A percentile compares a stretch with the other conserved stretches of the same genome.
These are phyloP conservation scores for Butyriboletus appendiculatus DNA, from an alignment of 1,284 basidiomycete species.

Conservation along the genomic window DNA sequence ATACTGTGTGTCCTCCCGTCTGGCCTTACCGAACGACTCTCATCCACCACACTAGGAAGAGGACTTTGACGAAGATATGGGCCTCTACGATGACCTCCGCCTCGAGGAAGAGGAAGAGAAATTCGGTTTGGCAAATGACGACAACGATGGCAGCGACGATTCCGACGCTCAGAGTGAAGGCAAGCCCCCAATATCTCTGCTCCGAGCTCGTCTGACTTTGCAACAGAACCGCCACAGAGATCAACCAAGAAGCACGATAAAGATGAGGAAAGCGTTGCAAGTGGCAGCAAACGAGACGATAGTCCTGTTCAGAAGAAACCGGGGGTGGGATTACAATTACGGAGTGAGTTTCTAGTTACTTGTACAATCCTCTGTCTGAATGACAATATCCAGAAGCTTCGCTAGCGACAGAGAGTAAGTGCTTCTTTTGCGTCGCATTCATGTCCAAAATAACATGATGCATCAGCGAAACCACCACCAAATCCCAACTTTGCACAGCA, in stretches of 20 bases:
- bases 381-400: slow-evolving; percentile 42
- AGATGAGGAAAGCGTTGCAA: slow-evolving; percentile 72
- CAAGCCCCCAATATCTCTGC: slow-evolving; percentile 26
- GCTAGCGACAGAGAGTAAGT: slow-evolving; percentile 47
- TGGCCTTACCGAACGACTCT: slow-evolving; percentile 17
- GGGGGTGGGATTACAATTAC: slow-evolving; percentile 54
- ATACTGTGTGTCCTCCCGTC: slow-evolving; percentile 67
- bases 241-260: slow-evolving; percentile 78
- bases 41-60: slow-evolving; percentile 69
- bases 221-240: slow-evolving; percentile 60
- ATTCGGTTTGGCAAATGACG: slow-evolving; percentile 75
- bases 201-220: slow-evolving; percentile 2
- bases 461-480: slow-evolving; percentile 70
- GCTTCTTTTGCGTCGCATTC: slow-evolving; percentile 25
- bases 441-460: slow-evolving; percentile 19
- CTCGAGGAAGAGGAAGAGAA: slow-evolving; percentile 97
- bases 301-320: slow-evolving; percentile 82
- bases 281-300: slow-evolving; percentile 65
- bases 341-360: slow-evolving; percentile 51
- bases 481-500: slow-evolving; percentile 80
- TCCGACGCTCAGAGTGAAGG: slow-evolving; percentile 78
- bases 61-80: slow-evolving; percentile 97
- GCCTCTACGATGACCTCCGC: slow-evolving; percentile 97
- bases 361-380: slow-evolving; percentile 3
- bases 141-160: slow-evolving; percentile 70